Evolutionary conservation across 768 basidiomycete genomes (phyloP), one percentile per base, ranked within the genome.

Genomic region (Chlorophyllum brunneum): DNA sequence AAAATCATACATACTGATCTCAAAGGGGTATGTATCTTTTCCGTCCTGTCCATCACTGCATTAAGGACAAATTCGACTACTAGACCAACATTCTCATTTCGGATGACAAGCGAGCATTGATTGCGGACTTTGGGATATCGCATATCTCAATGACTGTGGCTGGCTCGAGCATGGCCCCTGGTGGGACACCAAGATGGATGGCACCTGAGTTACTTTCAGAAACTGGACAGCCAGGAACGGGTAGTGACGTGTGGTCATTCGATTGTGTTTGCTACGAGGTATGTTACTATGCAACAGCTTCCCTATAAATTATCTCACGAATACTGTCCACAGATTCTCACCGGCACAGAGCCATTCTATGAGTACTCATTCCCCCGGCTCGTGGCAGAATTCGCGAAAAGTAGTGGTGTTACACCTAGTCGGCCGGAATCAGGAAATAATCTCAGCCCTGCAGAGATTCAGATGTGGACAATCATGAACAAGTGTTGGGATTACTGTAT

Each of bases 1-100:
- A 20, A 49, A 5, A 49, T 49, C 5, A 22, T 49, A 4, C 48
- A 49, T 30, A 23, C 24, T 29, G 48, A 49, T 40, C 48, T 49
- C 7, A 49, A 49, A 49, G 48, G 20, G 48, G 48, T 49, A 8
- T 4, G 48, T 13, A 9, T 11, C 8, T 2, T 4, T 22, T 9
- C 8, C 24, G 7, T 20, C 4, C 18, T 31, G 8, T 23, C 11
- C 13, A 22, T 13, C 13, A 46, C 20, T 22, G 40, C 16, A 6
- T 7, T 5, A 15, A 18, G 8, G 15, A 27, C 3, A 26, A 2
- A 26, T 27, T n/a, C n/a, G 5, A 15, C 24, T 13, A 13, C 8
- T 23, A 48, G 46, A 8, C n/a, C 4, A 48, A 48, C 34, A 13
- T 48, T 23, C 34, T 48, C 4, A 37, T 48, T 4, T 48, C 46